Evolutionary conservation across 2,329 filamentous ascomycete species (phyloP).

Genomic region (Fusarium domesticum): DNA sequence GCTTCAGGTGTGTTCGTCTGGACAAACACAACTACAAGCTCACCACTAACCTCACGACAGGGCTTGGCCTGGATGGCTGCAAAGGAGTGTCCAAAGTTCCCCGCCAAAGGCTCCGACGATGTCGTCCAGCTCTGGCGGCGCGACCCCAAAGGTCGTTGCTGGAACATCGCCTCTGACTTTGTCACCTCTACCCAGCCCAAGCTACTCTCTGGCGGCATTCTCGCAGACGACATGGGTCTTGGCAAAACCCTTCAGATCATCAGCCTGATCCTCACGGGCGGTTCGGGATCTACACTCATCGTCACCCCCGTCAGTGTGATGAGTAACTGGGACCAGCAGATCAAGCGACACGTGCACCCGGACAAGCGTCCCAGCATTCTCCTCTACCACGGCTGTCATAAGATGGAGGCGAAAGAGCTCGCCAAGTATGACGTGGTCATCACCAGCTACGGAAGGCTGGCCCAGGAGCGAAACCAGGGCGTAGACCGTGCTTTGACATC

Average conservation of each 20-base stretch:
- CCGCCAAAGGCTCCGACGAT: constrained; percentile 55
- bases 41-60: constrained; percentile 41
- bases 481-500: constrained; percentile 41
- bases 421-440: constrained; percentile 71
- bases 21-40: not conserved
- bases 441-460: constrained; percentile 78
- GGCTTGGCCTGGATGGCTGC: constrained; percentile 78
- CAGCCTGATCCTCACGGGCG: constrained; percentile 64
- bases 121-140: constrained; percentile 75
- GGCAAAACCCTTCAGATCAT: constrained; percentile 89
- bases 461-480: constrained; percentile 56
- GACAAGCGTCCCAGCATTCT: constrained; percentile 64
- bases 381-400: constrained; percentile 69
- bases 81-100: constrained; percentile 69
- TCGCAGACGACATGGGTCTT: constrained; percentile 87
- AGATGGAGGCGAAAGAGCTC: constrained; percentile 56
- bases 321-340: constrained; percentile 86
- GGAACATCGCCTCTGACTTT: constrained; percentile 62
- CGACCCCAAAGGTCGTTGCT: constrained; percentile 47
- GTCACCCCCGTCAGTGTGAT: constrained; percentile 81
- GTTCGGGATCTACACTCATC: constrained; percentile 67
- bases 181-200: constrained; percentile 54
- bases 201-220: constrained; percentile 75
- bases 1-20: constrained; percentile 46
- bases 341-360: constrained; percentile 65